Base-by-base conservation (phyloP, 192 early-diverging fungal genomes). In the Glomus cerebriforme region DNA sequence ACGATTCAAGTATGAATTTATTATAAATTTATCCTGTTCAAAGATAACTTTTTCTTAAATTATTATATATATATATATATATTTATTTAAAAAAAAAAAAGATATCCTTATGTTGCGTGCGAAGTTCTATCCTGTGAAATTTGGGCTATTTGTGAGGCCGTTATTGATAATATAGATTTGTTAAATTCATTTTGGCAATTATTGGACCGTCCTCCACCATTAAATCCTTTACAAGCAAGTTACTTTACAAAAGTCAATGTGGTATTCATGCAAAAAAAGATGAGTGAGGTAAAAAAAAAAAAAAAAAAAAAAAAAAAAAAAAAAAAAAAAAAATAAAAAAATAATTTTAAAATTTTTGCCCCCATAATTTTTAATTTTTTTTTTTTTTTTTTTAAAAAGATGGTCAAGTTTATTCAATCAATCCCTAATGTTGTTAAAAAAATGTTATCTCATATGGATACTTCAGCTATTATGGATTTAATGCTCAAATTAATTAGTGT, bases 171-270 rank as follows among this genome's bases (percentile, higher is more conserved):
- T 78, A 83, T 80, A 12, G 90, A 93, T 49, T 87, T 97, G 59
- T 86, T 99, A 17, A 89, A 90, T 76, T 84, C 89, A 60, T 94
- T 98, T 77, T 98, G 97, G 97, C 86, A 87, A 32, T 86, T 96
- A 58, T 85, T 99, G 79, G 93, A 96, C 81, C 87, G 89, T 43
- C 89, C 88, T 8, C 88, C 90, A 15, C 90, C 92, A 75, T 83
- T 97, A 77, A 89, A 95, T 80, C 85, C 91, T 15, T 84, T 94
- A 32, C 95, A 96, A 76, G 94, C 97, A 24, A 93, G 91, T 60
- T 95, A 96, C 83, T 99, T 98, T 84, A 88, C 87, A 78, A 97
- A 97, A 85, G 93, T 97, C 26, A 96, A 96, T 85, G 90, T 88
- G 34, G 91, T 95, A 6, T 88, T 98, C 34, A 82, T 98, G 79